These are phyloP conservation scores for Pichia ethanolica DNA, from an alignment of 805 yeast genomes.

Conservation along the genomic window DNA sequence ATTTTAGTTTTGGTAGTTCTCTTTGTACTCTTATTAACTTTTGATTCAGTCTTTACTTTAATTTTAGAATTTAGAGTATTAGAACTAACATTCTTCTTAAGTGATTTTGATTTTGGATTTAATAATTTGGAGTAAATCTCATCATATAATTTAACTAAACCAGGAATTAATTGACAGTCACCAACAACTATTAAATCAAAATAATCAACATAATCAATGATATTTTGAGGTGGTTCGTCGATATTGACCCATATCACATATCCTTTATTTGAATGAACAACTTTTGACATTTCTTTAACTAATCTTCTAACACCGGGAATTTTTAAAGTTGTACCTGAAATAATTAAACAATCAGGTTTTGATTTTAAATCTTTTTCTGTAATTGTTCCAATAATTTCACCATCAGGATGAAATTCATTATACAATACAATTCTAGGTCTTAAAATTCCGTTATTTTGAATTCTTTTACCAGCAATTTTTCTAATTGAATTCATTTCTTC, in stretches of 20 bases:
- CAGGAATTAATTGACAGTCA: slow-evolving; percentile 54
- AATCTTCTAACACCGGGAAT: slow-evolving; percentile 66
- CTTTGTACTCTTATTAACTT: too few relatives aligned
- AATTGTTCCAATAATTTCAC: slow-evolving; percentile 75
- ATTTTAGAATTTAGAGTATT: too few relatives aligned
- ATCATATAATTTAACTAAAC: slow-evolving; percentile 20
- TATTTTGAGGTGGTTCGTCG: slow-evolving; percentile 46
- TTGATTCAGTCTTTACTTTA: too few relatives aligned
- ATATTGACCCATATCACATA: slow-evolving; percentile 55
- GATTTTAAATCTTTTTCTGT: slow-evolving; percentile 57
- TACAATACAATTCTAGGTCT: slow-evolving; percentile 65
- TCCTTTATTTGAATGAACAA: slow-evolving; percentile 50
- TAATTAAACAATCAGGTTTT: slow-evolving; percentile 69
- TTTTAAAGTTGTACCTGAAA: slow-evolving; percentile 79
- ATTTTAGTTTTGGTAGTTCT: neutral
- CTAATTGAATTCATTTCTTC: slow-evolving; percentile 50
- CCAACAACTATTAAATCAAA: slow-evolving; percentile 57
- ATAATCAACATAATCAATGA: slow-evolving; percentile 41
- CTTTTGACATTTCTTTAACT: slow-evolving; percentile 52
- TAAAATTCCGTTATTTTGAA: slow-evolving; percentile 53
- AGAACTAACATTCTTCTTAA: too few relatives aligned
- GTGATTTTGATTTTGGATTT: neutral
- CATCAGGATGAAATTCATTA: slow-evolving; percentile 78
- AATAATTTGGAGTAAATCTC: slow-evolving; percentile 13
- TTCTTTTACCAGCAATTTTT: slow-evolving; percentile 53